Evolutionary conservation across 1,284 basidiomycete species (phyloP).

Genomic region (Cryptococcus floricola): DNA sequence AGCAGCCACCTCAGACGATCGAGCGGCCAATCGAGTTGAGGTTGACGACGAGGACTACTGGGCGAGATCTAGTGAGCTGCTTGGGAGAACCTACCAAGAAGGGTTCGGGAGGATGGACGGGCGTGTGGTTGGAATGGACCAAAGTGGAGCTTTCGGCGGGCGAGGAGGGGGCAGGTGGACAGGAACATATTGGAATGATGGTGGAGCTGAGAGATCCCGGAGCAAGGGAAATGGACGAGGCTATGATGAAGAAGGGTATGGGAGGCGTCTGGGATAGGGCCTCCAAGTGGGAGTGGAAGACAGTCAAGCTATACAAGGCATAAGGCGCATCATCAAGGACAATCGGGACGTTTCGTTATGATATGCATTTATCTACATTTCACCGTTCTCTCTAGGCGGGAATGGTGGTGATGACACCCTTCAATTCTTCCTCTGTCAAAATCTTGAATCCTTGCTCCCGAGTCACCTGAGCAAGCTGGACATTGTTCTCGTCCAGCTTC

Average conservation of each 20-base stretch:
- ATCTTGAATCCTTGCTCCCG: conserved; percentile 74
- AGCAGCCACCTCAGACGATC: conserved; percentile 6
- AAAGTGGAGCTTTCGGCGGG: conserved; percentile 54
- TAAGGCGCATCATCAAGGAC: background rate
- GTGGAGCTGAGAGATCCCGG: conserved; percentile 40
- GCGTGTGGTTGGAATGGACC: conserved; percentile 68
- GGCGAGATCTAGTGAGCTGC: conserved; percentile 66
- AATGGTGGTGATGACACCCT: conserved; percentile 66
- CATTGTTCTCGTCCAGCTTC: conserved; percentile 95
- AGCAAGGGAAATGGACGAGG: conserved; percentile 25
- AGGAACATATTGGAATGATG: conserved; percentile 33
- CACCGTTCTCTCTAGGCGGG: conserved; percentile 20
- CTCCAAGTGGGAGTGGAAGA: conserved; percentile 41
- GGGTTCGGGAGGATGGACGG: conserved; percentile 58
- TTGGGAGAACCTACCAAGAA: conserved; percentile 82
- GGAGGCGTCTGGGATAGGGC: conserved; percentile 47
- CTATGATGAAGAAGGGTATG: conserved; percentile 32
- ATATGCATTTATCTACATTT: conserved; percentile 17
- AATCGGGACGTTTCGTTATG: conserved; percentile 4
- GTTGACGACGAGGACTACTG: conserved; percentile 58
- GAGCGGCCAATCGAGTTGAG: conserved; percentile 50
- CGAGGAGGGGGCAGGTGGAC: conserved; percentile 2
- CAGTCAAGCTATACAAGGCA: conserved; percentile 39
- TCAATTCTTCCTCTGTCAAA: conserved; percentile 67
- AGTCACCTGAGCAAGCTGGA: conserved; percentile 89